Percentiles rank a stretch among this genome's conserved stretches.
These are phyloP conservation scores for Vachellia collinsii DNA, from an alignment of 306 rosid genomes.

Conservation along the genomic window DNA sequence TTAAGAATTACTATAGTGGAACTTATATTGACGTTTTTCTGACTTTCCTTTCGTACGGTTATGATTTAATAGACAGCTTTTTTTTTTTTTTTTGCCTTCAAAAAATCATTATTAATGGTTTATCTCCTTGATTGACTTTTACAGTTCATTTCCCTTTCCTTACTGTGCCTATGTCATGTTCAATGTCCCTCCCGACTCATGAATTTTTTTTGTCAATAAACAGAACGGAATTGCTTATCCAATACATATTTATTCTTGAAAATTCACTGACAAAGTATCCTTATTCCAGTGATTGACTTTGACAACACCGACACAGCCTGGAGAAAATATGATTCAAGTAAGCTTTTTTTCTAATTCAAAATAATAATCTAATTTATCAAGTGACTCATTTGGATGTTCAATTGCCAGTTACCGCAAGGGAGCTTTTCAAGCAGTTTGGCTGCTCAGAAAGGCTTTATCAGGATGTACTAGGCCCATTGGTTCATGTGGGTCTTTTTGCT, in stretches of 20 bases:
- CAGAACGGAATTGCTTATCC: not conserved
- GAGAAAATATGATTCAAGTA: constrained; percentile 62
- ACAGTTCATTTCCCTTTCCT: too few species aligned
- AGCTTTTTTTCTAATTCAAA: constrained; percentile 27
- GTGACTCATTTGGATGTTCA: constrained; percentile 39
- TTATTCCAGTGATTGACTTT: constrained; percentile 55
- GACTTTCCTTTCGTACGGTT: too few species aligned
- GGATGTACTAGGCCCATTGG: constrained; percentile 52
- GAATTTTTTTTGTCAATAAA: not conserved
- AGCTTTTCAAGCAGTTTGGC: constrained; percentile 61
- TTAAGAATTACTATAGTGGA: too few species aligned
- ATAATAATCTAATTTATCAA: constrained; percentile 1
- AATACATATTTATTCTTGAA: not conserved
- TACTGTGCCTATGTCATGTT: not conserved
- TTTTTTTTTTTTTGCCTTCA: too few species aligned
- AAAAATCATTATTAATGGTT: too few species aligned
- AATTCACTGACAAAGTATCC: constrained; percentile 14
- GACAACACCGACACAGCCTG: constrained; percentile 60
- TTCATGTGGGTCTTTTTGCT: constrained; percentile 60
- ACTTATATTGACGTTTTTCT: too few species aligned
- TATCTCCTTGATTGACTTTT: too few species aligned
- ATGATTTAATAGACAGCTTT: too few species aligned
- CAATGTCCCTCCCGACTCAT: not conserved
- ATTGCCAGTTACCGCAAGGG: constrained; percentile 62
- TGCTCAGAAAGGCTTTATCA: constrained; percentile 55